Evolutionary conservation across 2,329 filamentous ascomycete genomes (phyloP).

Genomic region (Gaeumannomyces tritici): DNA sequence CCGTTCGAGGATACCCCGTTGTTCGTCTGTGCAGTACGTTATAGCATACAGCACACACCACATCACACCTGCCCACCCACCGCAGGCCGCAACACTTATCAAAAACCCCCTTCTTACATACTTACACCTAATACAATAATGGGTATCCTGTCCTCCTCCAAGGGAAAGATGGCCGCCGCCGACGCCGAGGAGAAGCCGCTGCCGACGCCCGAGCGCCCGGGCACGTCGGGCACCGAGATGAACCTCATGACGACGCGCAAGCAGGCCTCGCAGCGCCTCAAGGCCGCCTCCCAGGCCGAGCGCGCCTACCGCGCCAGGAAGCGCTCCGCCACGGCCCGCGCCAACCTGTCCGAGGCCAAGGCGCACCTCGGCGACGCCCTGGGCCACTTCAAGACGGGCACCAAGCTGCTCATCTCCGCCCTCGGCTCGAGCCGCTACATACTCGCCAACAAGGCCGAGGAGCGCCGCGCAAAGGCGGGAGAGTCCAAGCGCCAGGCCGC

Average conservation of each 20-base stretch:
- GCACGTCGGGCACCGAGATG: slow-evolving; percentile 32
- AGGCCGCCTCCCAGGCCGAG: slow-evolving; percentile 29
- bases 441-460: background rate
- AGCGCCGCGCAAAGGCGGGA: slow-evolving; percentile 1
- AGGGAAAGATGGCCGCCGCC: background rate
- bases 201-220: slow-evolving; percentile 20
- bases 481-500: background rate
- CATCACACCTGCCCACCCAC: background rate
- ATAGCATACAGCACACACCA: background rate
- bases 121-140: background rate
- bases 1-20: background rate
- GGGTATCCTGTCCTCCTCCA: background rate
- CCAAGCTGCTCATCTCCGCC: slow-evolving; percentile 1
- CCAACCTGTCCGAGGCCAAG: slow-evolving; percentile 26
- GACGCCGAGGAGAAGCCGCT: slow-evolving; percentile 14
- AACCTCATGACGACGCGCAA: slow-evolving; percentile 27
- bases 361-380: slow-evolving; percentile 26
- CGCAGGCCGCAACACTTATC: background rate
- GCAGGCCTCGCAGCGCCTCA: slow-evolving; percentile 25
- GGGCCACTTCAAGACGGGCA: slow-evolving; percentile 21
- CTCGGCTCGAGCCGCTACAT: slow-evolving; percentile 2
- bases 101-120: background rate
- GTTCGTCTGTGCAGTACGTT: background rate
- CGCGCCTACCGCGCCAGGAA: slow-evolving; percentile 29
- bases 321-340: slow-evolving; percentile 27